phyloP scores from a whole-genome alignment of 495 filamentous ascomycete species.

The Neurospora tetraspora region DNA sequence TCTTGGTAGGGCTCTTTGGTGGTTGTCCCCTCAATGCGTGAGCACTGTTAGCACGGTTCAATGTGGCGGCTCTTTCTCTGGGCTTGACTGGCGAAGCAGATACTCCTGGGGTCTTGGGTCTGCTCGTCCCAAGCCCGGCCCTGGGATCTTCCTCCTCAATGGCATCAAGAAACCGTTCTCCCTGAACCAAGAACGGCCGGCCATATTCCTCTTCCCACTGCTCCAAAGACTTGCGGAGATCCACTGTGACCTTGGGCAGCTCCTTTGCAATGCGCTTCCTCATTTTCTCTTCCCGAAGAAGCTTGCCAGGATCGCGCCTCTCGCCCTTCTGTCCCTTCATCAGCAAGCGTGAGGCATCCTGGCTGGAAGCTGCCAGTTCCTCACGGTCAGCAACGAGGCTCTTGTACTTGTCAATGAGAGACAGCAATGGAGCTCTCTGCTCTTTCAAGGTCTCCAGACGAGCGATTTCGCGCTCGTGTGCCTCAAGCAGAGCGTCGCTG shows the following conservation, averaged over 20 bases:
- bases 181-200: slow-evolving; percentile 83
- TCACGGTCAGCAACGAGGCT: slow-evolving; percentile 79
- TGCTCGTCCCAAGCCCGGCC: slow-evolving; percentile 44
- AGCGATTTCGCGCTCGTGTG: slow-evolving; percentile 81
- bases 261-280: slow-evolving; percentile 93
- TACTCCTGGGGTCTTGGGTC: slow-evolving; percentile 71
- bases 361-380: slow-evolving; percentile 74
- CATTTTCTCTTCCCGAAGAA: slow-evolving; percentile 98
- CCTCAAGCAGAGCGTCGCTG: slow-evolving; percentile 78
- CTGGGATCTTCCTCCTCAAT: slow-evolving; percentile 55
- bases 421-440: slow-evolving; percentile 75
- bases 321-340: slow-evolving; percentile 80
- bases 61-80: slow-evolving; percentile 30
- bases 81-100: slow-evolving; percentile 37
- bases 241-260: slow-evolving; percentile 77
- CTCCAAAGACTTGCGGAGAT: slow-evolving; percentile 74
- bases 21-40: slow-evolving; percentile 14
- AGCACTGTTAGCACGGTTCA: slow-evolving; percentile 28
- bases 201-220: slow-evolving; percentile 91
- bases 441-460: slow-evolving; percentile 75
- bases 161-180: slow-evolving; percentile 76
- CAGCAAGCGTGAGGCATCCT: slow-evolving; percentile 90
- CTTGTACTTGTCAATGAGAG: slow-evolving; percentile 75
- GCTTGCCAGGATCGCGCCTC: slow-evolving; percentile 81
- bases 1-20: slow-evolving; percentile 53